Conservation (phyloP, 2,329 filamentous ascomycete genomes). For the Dactylellina haptotyla region DNA sequence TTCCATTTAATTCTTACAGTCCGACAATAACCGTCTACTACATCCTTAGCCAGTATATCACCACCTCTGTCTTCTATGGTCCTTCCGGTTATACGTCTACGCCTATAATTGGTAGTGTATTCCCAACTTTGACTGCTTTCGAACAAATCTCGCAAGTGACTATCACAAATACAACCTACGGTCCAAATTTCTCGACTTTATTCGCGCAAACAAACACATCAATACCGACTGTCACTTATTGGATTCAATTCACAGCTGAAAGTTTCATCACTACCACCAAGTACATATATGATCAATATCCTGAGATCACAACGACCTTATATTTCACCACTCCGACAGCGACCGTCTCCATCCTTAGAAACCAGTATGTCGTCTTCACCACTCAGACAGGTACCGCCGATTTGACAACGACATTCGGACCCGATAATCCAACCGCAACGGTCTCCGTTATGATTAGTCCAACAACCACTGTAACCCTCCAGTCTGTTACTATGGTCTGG, state of each 20-base stretch:
- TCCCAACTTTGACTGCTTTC: conserved; percentile 38
- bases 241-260: conserved; percentile 15
- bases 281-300: conserved; percentile 28
- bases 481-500: conserved; percentile 12
- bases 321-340: conserved; percentile 32
- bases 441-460: conserved; percentile 34
- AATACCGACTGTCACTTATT: conserved; percentile 28
- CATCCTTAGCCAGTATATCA: conserved; percentile 26
- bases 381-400: conserved; percentile 14
- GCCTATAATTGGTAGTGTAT: conserved; percentile 29
- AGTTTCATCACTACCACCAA: conserved; percentile 12
- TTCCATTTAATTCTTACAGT: conserved; percentile 15
- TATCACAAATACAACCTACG: conserved; percentile 35
- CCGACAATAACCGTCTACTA: conserved; percentile 31
- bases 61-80: conserved; percentile 27
- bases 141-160: conserved; percentile 31
- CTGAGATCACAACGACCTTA: conserved; percentile 1
- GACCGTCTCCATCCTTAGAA: conserved; percentile 10
- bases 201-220: conserved; percentile 7
- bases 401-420: conserved; percentile 28
- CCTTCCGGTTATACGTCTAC: conserved; percentile 27
- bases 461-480: neutral
- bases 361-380: conserved; percentile 10
- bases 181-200: conserved; percentile 25
- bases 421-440: conserved; percentile 43